These are phyloP conservation scores for Neurospora sp. DNA, from an alignment of 495 filamentous ascomycete genomes.

Conservation along the genomic window DNA sequence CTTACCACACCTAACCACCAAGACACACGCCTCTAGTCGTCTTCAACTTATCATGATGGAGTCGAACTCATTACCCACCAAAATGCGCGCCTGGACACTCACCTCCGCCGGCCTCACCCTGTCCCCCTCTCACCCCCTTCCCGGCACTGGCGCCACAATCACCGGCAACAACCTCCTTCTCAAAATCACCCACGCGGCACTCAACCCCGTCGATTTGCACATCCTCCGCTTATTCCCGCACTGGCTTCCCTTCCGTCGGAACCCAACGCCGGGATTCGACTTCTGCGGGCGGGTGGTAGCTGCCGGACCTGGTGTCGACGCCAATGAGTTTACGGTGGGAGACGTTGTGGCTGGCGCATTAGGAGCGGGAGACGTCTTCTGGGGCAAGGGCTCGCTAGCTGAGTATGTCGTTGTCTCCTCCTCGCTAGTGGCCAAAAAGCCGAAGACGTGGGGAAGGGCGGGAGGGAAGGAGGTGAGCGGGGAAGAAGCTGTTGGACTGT, in stretches of 20 bases:
- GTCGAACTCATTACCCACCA: neutral
- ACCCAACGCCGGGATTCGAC: constrained; percentile 30
- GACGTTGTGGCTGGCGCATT: constrained; percentile 4
- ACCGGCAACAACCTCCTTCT: constrained; percentile 21
- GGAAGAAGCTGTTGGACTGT: constrained; percentile 22
- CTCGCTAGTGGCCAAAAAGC: constrained; percentile 11
- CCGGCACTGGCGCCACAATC: neutral
- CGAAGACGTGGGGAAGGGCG: neutral
- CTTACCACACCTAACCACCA: too few species aligned
- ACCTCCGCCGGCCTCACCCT: neutral
- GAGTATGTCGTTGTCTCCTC: constrained; percentile 25
- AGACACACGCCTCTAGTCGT: too few species aligned
- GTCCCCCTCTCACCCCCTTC: neutral
- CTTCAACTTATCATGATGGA: too few species aligned
- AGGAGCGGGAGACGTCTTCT: neutral
- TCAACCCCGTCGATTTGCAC: constrained; percentile 33
- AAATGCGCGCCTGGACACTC: neutral
- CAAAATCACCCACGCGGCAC: constrained; percentile 26
- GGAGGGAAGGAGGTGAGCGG: neutral
- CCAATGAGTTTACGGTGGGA: neutral
- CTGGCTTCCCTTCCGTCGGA: constrained; percentile 19
- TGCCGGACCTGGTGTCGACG: constrained; percentile 8
- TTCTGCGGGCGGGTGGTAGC: constrained; percentile 29
- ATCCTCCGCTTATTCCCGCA: constrained; percentile 22
- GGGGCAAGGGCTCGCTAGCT: constrained; percentile 25